phyloP scores from a whole-genome alignment of 2,329 filamentous ascomycete genomes.

The Zasmidium citrigriseum region DNA sequence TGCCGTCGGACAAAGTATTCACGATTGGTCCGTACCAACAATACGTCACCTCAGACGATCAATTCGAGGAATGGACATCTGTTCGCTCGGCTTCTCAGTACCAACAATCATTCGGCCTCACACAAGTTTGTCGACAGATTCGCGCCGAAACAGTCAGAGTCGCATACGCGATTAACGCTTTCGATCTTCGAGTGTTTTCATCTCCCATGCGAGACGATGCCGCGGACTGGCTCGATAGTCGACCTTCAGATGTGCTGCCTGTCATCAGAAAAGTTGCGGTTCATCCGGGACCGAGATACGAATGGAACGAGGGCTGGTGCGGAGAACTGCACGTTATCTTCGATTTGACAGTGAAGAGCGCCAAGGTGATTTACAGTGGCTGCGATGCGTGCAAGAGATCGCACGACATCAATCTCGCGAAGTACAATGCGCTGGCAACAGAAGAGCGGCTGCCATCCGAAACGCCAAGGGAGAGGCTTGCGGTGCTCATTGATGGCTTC shows the following conservation, averaged over 20 bases:
- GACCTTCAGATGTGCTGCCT: not conserved
- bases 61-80: no score
- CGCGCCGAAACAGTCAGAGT: conserved; percentile 7
- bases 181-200: not conserved
- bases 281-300: not conserved
- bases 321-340: not conserved
- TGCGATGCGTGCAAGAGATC: not conserved
- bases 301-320: not conserved
- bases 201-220: no score
- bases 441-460: not conserved
- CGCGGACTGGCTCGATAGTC: not conserved
- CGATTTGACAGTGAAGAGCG: not conserved
- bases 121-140: conserved; percentile 9
- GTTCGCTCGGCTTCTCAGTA: not conserved
- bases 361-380: not conserved
- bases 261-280: not conserved
- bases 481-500: not conserved
- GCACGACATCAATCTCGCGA: not conserved
- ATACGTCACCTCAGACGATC: no score
- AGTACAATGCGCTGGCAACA: not conserved
- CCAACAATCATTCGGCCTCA: not conserved
- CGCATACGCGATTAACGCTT: conserved; percentile 16
- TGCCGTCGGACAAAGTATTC: not conserved
- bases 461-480: not conserved
- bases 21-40: not conserved